phyloP scores from a whole-genome alignment of 257 asterid species.

The Solanum chaucha region DNA sequence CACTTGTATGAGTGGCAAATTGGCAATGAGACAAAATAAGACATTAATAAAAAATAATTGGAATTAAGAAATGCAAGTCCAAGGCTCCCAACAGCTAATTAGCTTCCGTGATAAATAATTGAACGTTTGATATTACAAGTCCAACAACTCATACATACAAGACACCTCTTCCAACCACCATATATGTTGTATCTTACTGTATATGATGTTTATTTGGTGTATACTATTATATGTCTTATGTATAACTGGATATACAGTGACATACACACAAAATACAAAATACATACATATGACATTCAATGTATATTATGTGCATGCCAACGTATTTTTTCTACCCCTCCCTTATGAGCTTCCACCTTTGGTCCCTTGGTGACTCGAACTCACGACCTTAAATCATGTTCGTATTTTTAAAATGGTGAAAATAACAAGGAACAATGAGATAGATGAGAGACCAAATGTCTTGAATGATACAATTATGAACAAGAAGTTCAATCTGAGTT shows the following conservation, averaged over 20 bases:
- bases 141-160: neutral
- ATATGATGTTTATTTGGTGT: neutral
- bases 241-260: neutral
- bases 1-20: neutral
- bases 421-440: neutral
- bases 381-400: no score
- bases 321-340: no score
- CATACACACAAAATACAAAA: neutral
- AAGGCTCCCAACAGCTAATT: neutral
- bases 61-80: neutral
- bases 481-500: no score
- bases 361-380: no score
- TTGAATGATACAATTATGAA: no score
- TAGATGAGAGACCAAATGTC: neutral
- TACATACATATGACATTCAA: neutral
- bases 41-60: neutral
- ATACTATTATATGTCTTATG: neutral
- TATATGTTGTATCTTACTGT: neutral
- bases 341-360: no score
- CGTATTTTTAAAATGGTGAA: neutral
- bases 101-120: neutral
- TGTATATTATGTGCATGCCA: neutral
- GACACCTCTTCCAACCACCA: neutral
- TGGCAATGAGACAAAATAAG: neutral
- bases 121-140: neutral